A percentile compares a stretch with the other conserved stretches of the same genome.
Evolutionary conservation across 2,329 filamentous ascomycete species (phyloP).

Genomic region (Cadophora gregata): DNA sequence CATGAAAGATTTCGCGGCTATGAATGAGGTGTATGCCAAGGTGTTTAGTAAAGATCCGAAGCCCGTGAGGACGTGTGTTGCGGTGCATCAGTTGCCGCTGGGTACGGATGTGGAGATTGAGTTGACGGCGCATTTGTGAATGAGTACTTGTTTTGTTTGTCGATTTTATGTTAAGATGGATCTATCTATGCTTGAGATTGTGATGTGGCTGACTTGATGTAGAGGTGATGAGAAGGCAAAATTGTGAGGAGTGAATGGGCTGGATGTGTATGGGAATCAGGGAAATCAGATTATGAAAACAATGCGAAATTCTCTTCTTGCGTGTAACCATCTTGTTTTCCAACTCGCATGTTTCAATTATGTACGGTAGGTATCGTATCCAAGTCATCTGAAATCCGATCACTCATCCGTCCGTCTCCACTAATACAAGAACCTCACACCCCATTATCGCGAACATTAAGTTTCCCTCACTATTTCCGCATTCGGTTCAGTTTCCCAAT

Average conservation of each 20-base stretch:
- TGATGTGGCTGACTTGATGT: constrained; percentile 8
- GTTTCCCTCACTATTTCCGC: neutral
- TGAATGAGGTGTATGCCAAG: constrained; percentile 62
- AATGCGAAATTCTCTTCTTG: neutral
- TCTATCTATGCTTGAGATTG: no score
- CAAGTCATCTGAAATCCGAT: no score
- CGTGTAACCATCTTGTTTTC: neutral
- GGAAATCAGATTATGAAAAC: neutral
- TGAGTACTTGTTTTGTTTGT: constrained; percentile 17
- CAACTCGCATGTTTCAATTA: no score
- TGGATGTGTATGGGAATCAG: neutral
- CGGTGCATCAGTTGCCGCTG: constrained; percentile 56
- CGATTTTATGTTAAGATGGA: neutral
- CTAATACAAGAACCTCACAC: no score
- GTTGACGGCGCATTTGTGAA: constrained; percentile 51
- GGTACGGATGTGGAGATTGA: constrained; percentile 61
- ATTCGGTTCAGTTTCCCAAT: neutral
- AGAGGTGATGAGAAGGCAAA: constrained; percentile 21
- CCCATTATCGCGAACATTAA: neutral
- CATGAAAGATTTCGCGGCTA: constrained; percentile 67
- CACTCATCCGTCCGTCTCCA: neutral
- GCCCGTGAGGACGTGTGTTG: constrained; percentile 57
- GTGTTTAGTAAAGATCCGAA: constrained; percentile 53
- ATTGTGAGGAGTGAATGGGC: constrained; percentile 14
- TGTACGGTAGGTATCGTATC: no score